These are phyloP conservation scores for Plasmodium berghei DNA, from an alignment of 169 alveolate genomes.

Conservation along the genomic window DNA sequence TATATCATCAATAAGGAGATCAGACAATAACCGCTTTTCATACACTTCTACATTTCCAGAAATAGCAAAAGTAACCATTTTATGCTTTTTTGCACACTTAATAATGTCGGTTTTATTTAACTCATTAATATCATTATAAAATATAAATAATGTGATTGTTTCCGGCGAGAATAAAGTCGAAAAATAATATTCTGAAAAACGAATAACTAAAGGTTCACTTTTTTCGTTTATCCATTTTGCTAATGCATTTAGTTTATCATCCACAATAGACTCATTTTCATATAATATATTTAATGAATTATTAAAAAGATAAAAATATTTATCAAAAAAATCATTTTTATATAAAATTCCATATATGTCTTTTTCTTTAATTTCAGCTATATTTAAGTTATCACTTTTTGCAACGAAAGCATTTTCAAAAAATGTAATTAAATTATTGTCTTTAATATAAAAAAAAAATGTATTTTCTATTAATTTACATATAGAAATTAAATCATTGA, in stretches of 20 bases:
- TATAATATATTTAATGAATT: constrained; percentile 12
- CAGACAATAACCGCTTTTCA: constrained; percentile 66
- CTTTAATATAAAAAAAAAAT: constrained; percentile 41
- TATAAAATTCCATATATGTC: constrained; percentile 48
- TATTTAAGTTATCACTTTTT: constrained; percentile 15
- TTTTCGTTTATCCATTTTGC: constrained; percentile 31
- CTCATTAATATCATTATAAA: constrained; percentile 43
- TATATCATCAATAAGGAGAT: constrained; percentile 49
- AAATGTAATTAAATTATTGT: constrained; percentile 21
- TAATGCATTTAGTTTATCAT: constrained; percentile 19
- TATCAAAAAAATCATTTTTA: constrained; percentile 53
- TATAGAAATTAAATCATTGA: constrained; percentile 30
- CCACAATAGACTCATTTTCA: not conserved
- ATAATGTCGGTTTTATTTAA: constrained; percentile 60
- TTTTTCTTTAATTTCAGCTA: constrained; percentile 4
- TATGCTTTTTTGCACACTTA: constrained; percentile 62
- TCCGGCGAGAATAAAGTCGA: constrained; percentile 29
- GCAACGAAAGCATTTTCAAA: constrained; percentile 40
- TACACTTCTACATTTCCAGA: constrained; percentile 16
- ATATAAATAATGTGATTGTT: constrained; percentile 41
- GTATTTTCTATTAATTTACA: constrained; percentile 18
- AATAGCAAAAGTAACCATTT: constrained; percentile 24
- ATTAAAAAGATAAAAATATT: constrained; percentile 27
- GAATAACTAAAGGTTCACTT: constrained; percentile 58
- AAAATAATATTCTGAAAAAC: constrained; percentile 52